Conservation (phyloP, 768 basidiomycete species). For the Lactarius sanguifluus region DNA sequence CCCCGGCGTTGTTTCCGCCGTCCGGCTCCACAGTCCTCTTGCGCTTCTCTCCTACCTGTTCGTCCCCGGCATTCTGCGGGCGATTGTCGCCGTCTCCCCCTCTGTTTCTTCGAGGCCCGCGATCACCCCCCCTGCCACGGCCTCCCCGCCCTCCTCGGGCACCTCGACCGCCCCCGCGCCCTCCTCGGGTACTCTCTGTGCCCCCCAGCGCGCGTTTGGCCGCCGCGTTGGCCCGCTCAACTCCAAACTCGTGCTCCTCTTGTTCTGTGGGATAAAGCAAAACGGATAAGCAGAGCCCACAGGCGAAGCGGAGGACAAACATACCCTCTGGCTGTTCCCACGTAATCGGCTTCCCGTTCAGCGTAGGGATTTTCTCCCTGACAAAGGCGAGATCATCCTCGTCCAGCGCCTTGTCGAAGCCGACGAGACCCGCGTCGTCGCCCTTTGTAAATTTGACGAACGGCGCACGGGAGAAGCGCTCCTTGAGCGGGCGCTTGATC, state of each 20-base stretch:
- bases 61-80: constrained; percentile 37
- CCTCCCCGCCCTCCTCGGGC: constrained; percentile 38
- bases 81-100: constrained; percentile 28
- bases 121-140: constrained; percentile 36
- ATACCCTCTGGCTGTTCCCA: constrained; percentile 66
- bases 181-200: constrained; percentile 39
- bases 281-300: constrained; percentile 1
- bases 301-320: constrained; percentile 27
- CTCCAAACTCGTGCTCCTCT: constrained; percentile 68
- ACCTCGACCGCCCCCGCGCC: constrained; percentile 43
- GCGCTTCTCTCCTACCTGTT: constrained; percentile 66
- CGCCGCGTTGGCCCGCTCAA: constrained; percentile 70
- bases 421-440: constrained; percentile 48
- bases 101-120: constrained; percentile 35
- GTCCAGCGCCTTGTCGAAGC: constrained; percentile 61
- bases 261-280: constrained; percentile 48
- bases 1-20: constrained; percentile 67
- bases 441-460: constrained; percentile 51
- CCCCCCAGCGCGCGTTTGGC: constrained; percentile 48
- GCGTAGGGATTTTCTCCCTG: constrained; percentile 59
- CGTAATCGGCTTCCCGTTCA: constrained; percentile 62
- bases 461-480: constrained; percentile 47
- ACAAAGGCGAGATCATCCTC: constrained; percentile 74
- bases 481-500: constrained; percentile 54
- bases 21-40: constrained; percentile 78